phyloP scores from a whole-genome alignment of 352 stramenopile species.

The Phytophthora macrochlamydospora region DNA sequence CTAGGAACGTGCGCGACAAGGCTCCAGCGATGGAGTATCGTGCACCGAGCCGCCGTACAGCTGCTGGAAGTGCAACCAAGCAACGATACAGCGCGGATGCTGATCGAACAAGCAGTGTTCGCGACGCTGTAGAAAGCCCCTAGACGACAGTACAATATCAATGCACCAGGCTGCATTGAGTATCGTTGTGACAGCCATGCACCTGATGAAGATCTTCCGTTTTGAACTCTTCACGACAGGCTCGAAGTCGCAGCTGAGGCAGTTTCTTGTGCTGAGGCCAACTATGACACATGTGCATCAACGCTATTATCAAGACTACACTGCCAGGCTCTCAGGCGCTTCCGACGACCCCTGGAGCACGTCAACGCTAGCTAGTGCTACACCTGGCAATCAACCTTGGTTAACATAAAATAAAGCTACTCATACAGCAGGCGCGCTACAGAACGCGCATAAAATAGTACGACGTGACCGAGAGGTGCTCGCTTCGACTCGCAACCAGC shows the following conservation, averaged over 20 bases:
- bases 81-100: conserved; percentile 63
- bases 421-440: conserved; percentile 19
- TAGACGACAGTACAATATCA: neutral
- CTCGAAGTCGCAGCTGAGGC: too few relatives aligned
- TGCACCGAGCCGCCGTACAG: conserved; percentile 55
- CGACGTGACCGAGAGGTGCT: conserved; percentile 14
- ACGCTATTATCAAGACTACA: conserved; percentile 15
- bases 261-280: neutral
- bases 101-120: conserved; percentile 73
- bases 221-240: neutral
- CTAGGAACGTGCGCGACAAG: conserved; percentile 77
- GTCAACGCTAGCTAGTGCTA: conserved; percentile 18
- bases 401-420: conserved; percentile 31
- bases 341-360: conserved; percentile 21
- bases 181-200: too few relatives aligned
- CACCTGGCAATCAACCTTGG: conserved; percentile 23
- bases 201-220: too few relatives aligned
- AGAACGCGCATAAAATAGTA: conserved; percentile 38
- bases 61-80: conserved; percentile 66
- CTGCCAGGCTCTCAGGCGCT: conserved; percentile 23
- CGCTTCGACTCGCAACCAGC: conserved; percentile 23
- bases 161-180: too few relatives aligned
- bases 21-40: conserved; percentile 66
- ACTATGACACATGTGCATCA: conserved; percentile 27
- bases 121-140: conserved; percentile 42